Base-by-base conservation (phyloP, 192 early-diverging fungal species). In the Oehlia diaphana region DNA sequence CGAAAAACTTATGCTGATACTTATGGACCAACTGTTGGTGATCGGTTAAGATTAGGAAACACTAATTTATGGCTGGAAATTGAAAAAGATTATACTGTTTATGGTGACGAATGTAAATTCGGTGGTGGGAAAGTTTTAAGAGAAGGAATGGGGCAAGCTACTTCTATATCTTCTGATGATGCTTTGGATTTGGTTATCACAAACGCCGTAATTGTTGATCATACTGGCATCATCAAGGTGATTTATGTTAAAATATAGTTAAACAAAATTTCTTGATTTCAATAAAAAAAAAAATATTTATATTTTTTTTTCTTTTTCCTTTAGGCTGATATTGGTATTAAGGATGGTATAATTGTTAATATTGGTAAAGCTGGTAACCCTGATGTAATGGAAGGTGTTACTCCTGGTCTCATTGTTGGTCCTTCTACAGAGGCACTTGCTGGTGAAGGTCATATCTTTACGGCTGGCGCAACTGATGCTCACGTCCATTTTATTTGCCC, bases 281-380 rank as follows among this genome's bases (percentile, higher is more conserved):
- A 47, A 9, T 1, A 44, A 44, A 44, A 44, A 47, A 47, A 47
- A 12, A 12, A 0, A 12, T 47, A 47, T 12, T 47, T 47, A 47
- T 47, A 47, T 47, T 12, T 12, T 44, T 47, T 47, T 2, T 12
- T 47, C 9, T 77, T 72, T 70, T 66, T 64, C n/a, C 35, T 4
- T n/a, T 66, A 92, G 90, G 96, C 97, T 9, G 97, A 99, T 80
- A 97, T 99, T 83, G 97, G 97, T 71, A 91, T 99, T 74, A 93
- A 93, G 72, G 86, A 91, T 35, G 95, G 96, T 26, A 79, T 89
- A 37, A 98, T 99, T 79, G 87, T 85, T n/a, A 95, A 93, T 16
- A 98, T 99, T 72, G 97, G 96, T 62, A 99, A 99, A 83, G 94
- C 97, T 39, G 97, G 96, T 26, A 99, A 99, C 83, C 96, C 97